Evolutionary conservation across 345 rosid species (phyloP).

Genomic region (Gossypium longicalyx): DNA sequence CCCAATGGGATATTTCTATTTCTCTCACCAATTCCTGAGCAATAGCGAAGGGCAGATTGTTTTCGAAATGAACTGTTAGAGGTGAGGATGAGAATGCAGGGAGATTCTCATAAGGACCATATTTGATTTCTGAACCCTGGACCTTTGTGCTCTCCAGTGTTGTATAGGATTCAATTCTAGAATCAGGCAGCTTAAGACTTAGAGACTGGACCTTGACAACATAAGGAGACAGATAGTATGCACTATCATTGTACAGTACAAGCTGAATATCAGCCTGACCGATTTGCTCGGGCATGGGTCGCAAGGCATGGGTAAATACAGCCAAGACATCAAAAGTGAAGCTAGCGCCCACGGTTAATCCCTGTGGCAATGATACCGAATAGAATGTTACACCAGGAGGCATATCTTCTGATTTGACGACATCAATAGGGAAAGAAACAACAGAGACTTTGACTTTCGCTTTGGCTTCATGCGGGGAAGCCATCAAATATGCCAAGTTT

Average conservation of each 20-base stretch:
- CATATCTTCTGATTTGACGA: constrained; percentile 39
- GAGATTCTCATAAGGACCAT: constrained; percentile 79
- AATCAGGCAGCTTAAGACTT: constrained; percentile 56
- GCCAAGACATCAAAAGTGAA: constrained; percentile 59
- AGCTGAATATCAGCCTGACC: constrained; percentile 85
- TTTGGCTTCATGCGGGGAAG: constrained; percentile 49
- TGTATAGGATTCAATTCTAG: constrained; percentile 73
- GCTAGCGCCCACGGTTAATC: constrained; percentile 52
- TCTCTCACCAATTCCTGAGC: constrained; percentile 77
- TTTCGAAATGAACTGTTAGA: constrained; percentile 72
- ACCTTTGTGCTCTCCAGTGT: constrained; percentile 57
- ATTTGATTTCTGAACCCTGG: constrained; percentile 75
- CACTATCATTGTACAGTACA: constrained; percentile 69
- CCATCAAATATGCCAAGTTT: constrained; percentile 63
- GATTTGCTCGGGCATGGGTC: constrained; percentile 83
- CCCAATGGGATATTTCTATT: constrained; percentile 97
- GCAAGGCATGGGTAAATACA: constrained; percentile 56
- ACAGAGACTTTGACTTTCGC: constrained; percentile 50
- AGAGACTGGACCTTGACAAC: constrained; percentile 65
- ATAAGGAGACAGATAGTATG: constrained; percentile 75
- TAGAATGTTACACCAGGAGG: constrained; percentile 55
- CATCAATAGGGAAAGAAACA: constrained; percentile 43
- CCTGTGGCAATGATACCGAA: constrained; percentile 59
- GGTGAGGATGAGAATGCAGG: constrained; percentile 65
- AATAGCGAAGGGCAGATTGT: constrained; percentile 74